Percentiles rank a stretch among this genome's conserved stretches.
Conservation (phyloP, 2,329 filamentous ascomycete genomes). For the Ophiostoma perfectum region DNA sequence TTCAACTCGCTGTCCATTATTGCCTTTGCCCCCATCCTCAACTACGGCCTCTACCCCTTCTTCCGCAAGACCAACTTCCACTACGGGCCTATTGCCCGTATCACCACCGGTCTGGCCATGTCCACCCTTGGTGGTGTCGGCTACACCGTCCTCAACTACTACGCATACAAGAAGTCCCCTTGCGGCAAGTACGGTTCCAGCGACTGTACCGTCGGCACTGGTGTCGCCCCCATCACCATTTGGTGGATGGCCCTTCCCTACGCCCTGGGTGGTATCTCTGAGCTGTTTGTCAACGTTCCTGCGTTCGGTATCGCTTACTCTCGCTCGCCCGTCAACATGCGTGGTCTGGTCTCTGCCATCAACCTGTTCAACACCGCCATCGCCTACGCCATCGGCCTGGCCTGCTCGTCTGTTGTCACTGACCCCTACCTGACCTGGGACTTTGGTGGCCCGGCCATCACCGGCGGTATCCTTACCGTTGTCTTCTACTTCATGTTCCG, state of each 20-base stretch:
- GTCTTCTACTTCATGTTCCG: constrained; percentile 44
- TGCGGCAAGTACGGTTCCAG: constrained; percentile 39
- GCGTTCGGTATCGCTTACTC: constrained; percentile 53
- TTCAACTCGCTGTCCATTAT: constrained; percentile 69
- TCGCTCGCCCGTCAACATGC: constrained; percentile 72
- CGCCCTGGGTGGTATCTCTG: constrained; percentile 46
- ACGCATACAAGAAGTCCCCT: constrained; percentile 40
- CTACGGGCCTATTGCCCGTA: constrained; percentile 72
- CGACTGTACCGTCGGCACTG: constrained; percentile 33
- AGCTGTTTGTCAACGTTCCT: constrained; percentile 49
- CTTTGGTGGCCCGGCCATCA: constrained; percentile 45
- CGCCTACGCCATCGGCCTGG: constrained; percentile 62
- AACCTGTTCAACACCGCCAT: constrained; percentile 66
- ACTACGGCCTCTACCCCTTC: constrained; percentile 61
- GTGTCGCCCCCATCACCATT: constrained; percentile 43
- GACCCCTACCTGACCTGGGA: constrained; percentile 48
- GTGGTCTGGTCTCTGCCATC: constrained; percentile 62
- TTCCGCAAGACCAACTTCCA: constrained; percentile 59
- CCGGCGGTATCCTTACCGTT: constrained; percentile 40
- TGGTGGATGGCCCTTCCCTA: constrained; percentile 55
- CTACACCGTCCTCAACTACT: constrained; percentile 40
- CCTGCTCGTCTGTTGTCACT: constrained; percentile 41
- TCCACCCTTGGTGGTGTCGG: constrained; percentile 43
- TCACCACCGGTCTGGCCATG: constrained; percentile 52
- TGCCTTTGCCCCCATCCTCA: constrained; percentile 66